Base-by-base conservation (phyloP, 2,329 filamentous ascomycete genomes). In the Pseudogymnoascus sp. region DNA sequence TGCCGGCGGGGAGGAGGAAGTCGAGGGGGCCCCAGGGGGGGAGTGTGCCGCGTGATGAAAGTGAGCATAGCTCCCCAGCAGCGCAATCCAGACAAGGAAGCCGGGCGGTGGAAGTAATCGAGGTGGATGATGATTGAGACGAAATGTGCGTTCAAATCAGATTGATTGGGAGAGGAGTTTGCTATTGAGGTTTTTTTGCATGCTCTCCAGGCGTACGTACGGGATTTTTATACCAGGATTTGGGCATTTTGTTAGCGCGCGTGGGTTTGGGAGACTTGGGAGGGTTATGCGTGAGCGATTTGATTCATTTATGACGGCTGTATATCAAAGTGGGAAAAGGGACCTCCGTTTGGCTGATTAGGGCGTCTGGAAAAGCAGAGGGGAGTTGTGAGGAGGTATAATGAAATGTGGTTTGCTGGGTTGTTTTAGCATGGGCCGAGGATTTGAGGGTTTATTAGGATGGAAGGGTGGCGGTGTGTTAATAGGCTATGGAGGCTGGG, bases 91-190 rank as follows among this genome's bases (percentile, higher is more conserved):
- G 11, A 62, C 38, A 49, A 23, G n/a, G 38, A 34, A 66, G 62
- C 34, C 63, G 64, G 34, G 56, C 59, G 36, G 60, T 66, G 8
- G 68, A 72, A 60, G 62, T 72, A 9, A 72, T 72, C 46, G 64
- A 67, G 21, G 63, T 71, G 21, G 70, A 72, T 62, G 68, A 70
- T 37, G 68, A 71, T 62, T 69, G 28, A 68, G 59, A 14, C 12
- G 16, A 21, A 46, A 59, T 12, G 49, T 21, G 61, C 61, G 34
- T 56, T 63, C 63, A 23, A 11, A 25, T 12, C 21, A 21, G 12
- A 12, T 28, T 8, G 60, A 23, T 25, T 64, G 60, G 21, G 28
- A 8, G 18, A 46, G 42, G 43, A 28, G 43, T 53, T 46, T 25
- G 8, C 25, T 46, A 42, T 42, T 18, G 9, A 21, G 18, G 16